Evolutionary conservation across 2,329 filamentous ascomycete genomes (phyloP), one percentile per base, ranked within the genome.

Genomic region (Ophiostoma novo-ulmi): DNA sequence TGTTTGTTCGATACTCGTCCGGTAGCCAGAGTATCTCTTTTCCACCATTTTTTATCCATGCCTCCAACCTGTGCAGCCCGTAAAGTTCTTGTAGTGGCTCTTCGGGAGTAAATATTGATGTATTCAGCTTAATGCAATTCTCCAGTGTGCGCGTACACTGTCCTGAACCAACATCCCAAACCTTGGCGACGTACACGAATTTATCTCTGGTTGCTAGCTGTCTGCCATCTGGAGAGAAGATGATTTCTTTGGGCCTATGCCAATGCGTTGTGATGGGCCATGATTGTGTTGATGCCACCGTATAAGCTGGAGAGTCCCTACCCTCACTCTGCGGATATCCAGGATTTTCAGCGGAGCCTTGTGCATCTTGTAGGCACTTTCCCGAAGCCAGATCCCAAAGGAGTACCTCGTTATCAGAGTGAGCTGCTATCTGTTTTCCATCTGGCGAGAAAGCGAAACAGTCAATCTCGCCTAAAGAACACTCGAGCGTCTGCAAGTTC

Each of bases 51-150:
- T 8, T 2, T 6, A 58, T 13, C 52, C 52, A 58, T 7, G 17
- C 8, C 17, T 0, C 1, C 10, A 3, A 4, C 3, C 8, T 2
- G 11, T 4, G 2, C 11, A 26, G 7, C 5, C 4, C n/a, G 13
- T 14, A 58, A 4, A 26, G 11, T 10, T 58, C n/a, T 26, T 26
- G 10, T 22, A 2, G 7, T 26, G 22, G n/a, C n/a, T 26, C 52
- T 11, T 58, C 22, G 5, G n/a, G 26, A 58, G 11, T 13, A 14
- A 58, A 58, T 3, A 26, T 17, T 3, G 52, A 58, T 8, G 11
- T 8, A 58, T 13, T 14, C 10, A 22, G 10, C 11, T 22, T 2
- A 5, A 22, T 2, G 22, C 3, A 4, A 4, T 17, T 26, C n/a
- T 3, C 17, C 52, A 10, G 22, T 5, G 52, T 58, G 22, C 22